A percentile compares a stretch with the other conserved stretches of the same genome.
phyloP scores from a whole-genome alignment of 2,329 filamentous ascomycete genomes.

The Calonectria ilicicola region DNA sequence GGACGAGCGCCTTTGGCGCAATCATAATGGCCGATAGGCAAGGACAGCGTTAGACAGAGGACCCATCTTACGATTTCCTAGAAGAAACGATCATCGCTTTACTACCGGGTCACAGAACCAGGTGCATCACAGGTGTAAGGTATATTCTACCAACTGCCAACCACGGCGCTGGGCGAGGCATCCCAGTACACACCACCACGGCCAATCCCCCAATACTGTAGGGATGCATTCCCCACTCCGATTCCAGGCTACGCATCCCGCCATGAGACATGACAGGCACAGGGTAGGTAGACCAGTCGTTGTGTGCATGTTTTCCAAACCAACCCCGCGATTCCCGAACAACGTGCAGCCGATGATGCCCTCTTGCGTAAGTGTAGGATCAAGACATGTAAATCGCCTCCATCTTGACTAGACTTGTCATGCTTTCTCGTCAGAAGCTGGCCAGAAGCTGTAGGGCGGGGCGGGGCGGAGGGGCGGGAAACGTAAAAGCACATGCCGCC shows the following conservation, averaged over 20 bases:
- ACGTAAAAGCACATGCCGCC: constrained; percentile 16
- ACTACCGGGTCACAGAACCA: not conserved
- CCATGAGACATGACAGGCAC: constrained; percentile 1
- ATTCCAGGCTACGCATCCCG: not conserved
- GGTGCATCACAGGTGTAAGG: not conserved
- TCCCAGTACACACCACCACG: not conserved
- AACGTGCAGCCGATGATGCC: not conserved
- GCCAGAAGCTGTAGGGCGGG: constrained; percentile 1
- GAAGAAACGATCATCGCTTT: constrained; percentile 16
- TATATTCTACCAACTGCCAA: constrained; percentile 6
- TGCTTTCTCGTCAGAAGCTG: not conserved
- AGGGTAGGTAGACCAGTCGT: not conserved
- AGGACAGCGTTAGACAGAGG: constrained; percentile 14
- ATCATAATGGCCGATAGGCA: constrained; percentile 21
- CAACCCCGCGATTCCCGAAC: not conserved
- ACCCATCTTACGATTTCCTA: constrained; percentile 9
- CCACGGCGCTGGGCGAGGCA: not conserved
- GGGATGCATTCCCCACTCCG: constrained; percentile 14
- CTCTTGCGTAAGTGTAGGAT: not conserved
- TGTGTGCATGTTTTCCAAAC: not conserved
- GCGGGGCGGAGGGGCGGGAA: constrained; percentile 13
- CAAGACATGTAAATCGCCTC: not conserved
- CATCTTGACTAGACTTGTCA: not conserved
- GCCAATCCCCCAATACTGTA: not conserved
- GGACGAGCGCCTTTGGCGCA: constrained; percentile 28